Base-by-base conservation (phyloP, 1,139 yeast species). In the Debaryomycetaceae sp. region DNA sequence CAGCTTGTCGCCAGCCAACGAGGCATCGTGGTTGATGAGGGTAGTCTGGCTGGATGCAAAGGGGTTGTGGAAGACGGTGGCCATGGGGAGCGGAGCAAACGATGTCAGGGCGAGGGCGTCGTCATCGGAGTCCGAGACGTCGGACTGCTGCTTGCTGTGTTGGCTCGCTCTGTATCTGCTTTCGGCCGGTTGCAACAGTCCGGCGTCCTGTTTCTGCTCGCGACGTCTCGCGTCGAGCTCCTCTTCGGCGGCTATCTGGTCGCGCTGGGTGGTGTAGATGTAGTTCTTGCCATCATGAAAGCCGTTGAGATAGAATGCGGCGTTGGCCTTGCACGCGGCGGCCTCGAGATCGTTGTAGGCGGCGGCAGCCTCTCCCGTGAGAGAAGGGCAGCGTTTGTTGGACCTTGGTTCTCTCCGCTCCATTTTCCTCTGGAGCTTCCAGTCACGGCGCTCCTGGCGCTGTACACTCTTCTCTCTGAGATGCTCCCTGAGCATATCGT, bases 21-120 rank as follows among this genome's bases (percentile, higher is more conserved):
- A 41, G 37, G 38, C 37, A 5, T 41, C 42, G 41, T 38, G 14
- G 35, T 42, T 31, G 27, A 48, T 48, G 35, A 50, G 46, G 5
- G 55, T 50, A 24, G 53, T 24, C 39, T 49, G 52, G 34, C 42
- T 41, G 7, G 55, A 40, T 27, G 48, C 56, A 35, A 55, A 54
- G 4, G 60, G 57, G 40, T 55, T 49, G 11, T 43, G 31, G 29
- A 43, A 40, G 11, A 37, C 42, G 8, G 31, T 11, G 11, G 11
- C 31, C 31, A 27, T 11, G 11, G 31, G 11, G 31, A 8, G 31
- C 11, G 31, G 31, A 27, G 31, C 31, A 11, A 27, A 27, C 31
- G 31, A 27, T 7, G 11, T 11, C 31, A 8, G 31, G 8, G 31
- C 31, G 31, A 27, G 31, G 31, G 8, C 31, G 31, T 27, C 31